Evolutionary conservation across 805 yeast species (phyloP), one percentile per base, ranked within the genome.

Genomic region (Brettanomyces naardenensis): DNA sequence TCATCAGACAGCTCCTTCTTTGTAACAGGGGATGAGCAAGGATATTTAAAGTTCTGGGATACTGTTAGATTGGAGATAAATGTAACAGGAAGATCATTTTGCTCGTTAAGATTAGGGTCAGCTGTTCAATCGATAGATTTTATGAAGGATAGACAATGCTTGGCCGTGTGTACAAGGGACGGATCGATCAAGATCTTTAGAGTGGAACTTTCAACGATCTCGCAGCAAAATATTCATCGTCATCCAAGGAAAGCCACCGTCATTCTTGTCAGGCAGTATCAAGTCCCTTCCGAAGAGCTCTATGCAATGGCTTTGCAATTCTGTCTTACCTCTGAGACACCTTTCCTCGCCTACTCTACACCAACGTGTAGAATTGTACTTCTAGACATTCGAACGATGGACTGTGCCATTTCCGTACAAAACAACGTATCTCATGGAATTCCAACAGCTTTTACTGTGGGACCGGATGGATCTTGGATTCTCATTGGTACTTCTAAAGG

Each of bases 11-110:
- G 75, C 13, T 71, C 72, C 19, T 80, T 74, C 45, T 78, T 90
- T 44, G 62, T 87, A 3, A 78, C 92, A 2, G 95, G 88, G 2
- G 85, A 92, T 6, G 82, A 78, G 34, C 70, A 71, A 21, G 95
- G 97, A 0, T 52, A 62, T 2, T 50, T 92, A 28, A 80, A 76
- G 45, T 58, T 90, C 0, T 92, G 97, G 97, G 94, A 86, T 51
- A 58, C 79, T 1, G 49, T 62, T 7, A 73, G 77, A 41, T 59
- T 89, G 27, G 86, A 79, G 37, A 71, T 71, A 38, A 82, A 80
- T 29, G 73, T 78, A 3, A 61, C 71, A 7, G 71, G 72, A 22
- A 61, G 69, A 4, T 68, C 86, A 0, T 56, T 65, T 6, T 44
- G 73, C 6, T 61, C 72, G 1, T 52, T 71, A 1, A 68, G 71